Base-by-base conservation (phyloP, 2,329 filamentous ascomycete genomes). In the Emmonsia crescens region DNA sequence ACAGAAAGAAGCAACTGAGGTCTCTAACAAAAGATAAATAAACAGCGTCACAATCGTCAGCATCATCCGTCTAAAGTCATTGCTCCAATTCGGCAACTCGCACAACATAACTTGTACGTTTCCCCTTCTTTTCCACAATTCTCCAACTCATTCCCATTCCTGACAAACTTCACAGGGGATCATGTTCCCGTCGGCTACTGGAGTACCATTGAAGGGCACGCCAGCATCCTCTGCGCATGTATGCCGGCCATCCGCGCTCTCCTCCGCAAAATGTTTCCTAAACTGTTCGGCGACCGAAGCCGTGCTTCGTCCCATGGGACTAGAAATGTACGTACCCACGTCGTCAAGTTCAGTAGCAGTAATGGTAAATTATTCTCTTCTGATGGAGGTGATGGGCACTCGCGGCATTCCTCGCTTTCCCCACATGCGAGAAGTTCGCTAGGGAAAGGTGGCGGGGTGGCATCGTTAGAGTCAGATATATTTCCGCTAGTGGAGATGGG, bases 31-130 rank as follows among this genome's bases (percentile, higher is more conserved):
- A 29, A 33, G 9, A 27, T 3, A 36, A n/a, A 24, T 36, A 40
- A 55, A 40, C 54, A 57, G 54, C 24, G 54, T 57, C 38, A 57
- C 54, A 44, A 40, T 40, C 54, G 36, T 57, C n/a, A 57, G 36
- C 54, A 42, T 29, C 12, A 40, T 42, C 54, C 54, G 54, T 27
- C 54, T 57, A 9, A 40, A 57, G 16, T 42, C 54, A 3, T 57
- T 57, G 5, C 54, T 57, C 38, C 54, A 27, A 57, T 57, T 57
- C n/a, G 54, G 54, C 1, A 57, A 42, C 21, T 57, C 54, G 10
- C 21, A 19, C 10, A 57, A 57, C 36, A 40, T 42, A 29, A 57
- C 54, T 12, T 57, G 54, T 57, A 29, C 9, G 21, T 57, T n/a
- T 3, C 36, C 31, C 33, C 3, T 12, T 38, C 31, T 19, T 21